These are phyloP conservation scores for Colletotrichum sp. DNA, from an alignment of 2,329 filamentous ascomycete species.

Conservation along the genomic window DNA sequence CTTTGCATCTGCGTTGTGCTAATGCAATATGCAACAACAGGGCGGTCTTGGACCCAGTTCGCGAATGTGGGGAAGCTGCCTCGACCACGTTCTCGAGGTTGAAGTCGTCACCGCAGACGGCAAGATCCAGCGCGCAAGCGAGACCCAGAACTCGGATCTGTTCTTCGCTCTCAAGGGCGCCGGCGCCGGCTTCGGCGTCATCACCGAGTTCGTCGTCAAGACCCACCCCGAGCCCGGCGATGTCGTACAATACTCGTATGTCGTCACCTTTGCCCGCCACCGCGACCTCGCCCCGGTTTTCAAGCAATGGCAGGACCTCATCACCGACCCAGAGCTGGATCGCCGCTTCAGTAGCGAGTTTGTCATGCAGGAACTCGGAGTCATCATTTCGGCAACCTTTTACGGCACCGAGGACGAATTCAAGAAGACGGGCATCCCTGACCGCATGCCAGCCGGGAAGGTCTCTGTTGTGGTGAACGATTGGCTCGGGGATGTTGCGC, in stretches of 20 bases:
- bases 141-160: slow-evolving; percentile 53
- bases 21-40: slow-evolving; percentile 30
- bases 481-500: slow-evolving; percentile 64
- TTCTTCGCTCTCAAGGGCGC: slow-evolving; percentile 63
- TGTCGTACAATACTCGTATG: slow-evolving; percentile 64
- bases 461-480: slow-evolving; percentile 55
- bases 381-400: slow-evolving; percentile 63
- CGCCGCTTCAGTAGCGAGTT: slow-evolving; percentile 63
- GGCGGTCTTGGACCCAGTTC: slow-evolving; percentile 63
- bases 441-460: slow-evolving; percentile 46
- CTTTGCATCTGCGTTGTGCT: not conserved
- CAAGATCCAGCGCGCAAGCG: slow-evolving; percentile 50
- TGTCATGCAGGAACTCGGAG: slow-evolving; percentile 56
- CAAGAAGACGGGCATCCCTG: slow-evolving; percentile 51
- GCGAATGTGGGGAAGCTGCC: slow-evolving; percentile 60
- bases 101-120: slow-evolving; percentile 63
- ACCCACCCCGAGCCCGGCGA: slow-evolving; percentile 60
- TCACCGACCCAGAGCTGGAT: slow-evolving; percentile 58
- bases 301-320: slow-evolving; percentile 61
- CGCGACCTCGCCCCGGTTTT: slow-evolving; percentile 53
- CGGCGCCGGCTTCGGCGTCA: slow-evolving; percentile 59
- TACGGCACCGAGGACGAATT: slow-evolving; percentile 65
- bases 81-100: slow-evolving; percentile 60
- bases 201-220: slow-evolving; percentile 60
- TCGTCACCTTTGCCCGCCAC: slow-evolving; percentile 52